These are phyloP conservation scores for Boletus pseudo-olivaceus DNA, from an alignment of 768 basidiomycete genomes.

Conservation along the genomic window DNA sequence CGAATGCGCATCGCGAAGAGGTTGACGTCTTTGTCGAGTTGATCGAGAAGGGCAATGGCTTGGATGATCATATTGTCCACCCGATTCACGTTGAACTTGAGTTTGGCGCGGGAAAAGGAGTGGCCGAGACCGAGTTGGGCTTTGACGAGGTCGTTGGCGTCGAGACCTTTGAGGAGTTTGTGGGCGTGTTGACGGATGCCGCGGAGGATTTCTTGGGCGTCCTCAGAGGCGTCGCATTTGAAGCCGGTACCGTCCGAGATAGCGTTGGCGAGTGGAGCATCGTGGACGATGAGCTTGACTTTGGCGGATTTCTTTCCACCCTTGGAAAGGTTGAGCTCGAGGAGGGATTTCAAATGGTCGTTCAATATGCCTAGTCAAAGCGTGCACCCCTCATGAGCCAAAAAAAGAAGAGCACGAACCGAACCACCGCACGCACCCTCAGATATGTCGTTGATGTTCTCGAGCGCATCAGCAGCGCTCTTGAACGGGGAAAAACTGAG, in stretches of 20 bases:
- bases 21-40: constrained; percentile 99
- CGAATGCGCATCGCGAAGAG: constrained; percentile 97
- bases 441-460: constrained; percentile 94
- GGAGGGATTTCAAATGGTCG: constrained; percentile 75
- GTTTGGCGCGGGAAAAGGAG: constrained; percentile 95
- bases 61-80: constrained; percentile 99
- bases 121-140: constrained; percentile 97
- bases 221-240: constrained; percentile 77
- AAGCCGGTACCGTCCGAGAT: constrained; percentile 73
- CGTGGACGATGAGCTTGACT: constrained; percentile 77
- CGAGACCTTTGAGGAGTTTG: constrained; percentile 85
- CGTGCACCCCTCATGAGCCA: background rate
- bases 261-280: constrained; percentile 66
- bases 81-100: constrained; percentile 96
- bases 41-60: constrained; percentile 96
- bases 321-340: constrained; percentile 86
- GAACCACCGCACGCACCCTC: constrained; percentile 60
- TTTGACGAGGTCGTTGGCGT: constrained; percentile 82
- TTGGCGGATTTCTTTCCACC: constrained; percentile 58
- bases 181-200: constrained; percentile 90
- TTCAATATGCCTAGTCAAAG: constrained; percentile 67
- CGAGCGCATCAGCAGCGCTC: constrained; percentile 87
- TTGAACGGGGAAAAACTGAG: constrained; percentile 93
- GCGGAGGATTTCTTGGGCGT: constrained; percentile 80
- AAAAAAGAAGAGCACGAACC: background rate